Evolutionary conservation across 371 early-diverging fungal species (phyloP), one percentile per base, ranked within the genome.

Genomic region (Amoeboaphelidium protococcarum): DNA sequence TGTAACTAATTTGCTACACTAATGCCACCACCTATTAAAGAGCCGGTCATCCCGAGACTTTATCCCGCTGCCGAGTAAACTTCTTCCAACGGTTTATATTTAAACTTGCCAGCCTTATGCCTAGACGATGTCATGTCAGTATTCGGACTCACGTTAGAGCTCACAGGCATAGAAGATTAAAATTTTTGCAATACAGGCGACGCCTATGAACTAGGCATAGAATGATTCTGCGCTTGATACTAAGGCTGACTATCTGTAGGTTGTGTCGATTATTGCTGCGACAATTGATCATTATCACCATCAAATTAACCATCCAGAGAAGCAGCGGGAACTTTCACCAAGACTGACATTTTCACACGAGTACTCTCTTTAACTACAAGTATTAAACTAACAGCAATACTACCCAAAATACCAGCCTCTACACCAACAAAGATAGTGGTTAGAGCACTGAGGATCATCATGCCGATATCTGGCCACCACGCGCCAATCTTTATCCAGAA

Each of bases 341-440:
- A 68, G 50, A 82, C 65, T 31, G 74, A 74, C 51, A 83, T 79
- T 26, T 74, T 65, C 3, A 82, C 82, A 50, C 73, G 69, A 50
- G 84, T 87, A 2, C 86, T 80, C 51, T 86, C 76, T 59, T 82
- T 78, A 50, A 92, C 74, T 21, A 88, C 87, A 42, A 86, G 68
- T 42, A 91, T 55, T 26, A 92, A 68, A 1, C 84, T 81, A 3
- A 84, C 59, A 0, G 76, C 72, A 22, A 92, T 75, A 31, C 86
- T 80, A 25, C 89, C 56, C 43, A 94, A 56, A 0, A 85, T 84
- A 26, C 94, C 94, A 22, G 77, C 78, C 58, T 91, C 90, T 27
- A 89, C 67, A 0, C 84, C 82, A 10, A 87, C 67, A 4, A 77
- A 59, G 26, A 89, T 67, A 13, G 90, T 89, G 20, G 74, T 68